Evolutionary conservation across 1,284 basidiomycete genomes (phyloP), one percentile per base, ranked within the genome.

Genomic region (Golubevia sp.): DNA sequence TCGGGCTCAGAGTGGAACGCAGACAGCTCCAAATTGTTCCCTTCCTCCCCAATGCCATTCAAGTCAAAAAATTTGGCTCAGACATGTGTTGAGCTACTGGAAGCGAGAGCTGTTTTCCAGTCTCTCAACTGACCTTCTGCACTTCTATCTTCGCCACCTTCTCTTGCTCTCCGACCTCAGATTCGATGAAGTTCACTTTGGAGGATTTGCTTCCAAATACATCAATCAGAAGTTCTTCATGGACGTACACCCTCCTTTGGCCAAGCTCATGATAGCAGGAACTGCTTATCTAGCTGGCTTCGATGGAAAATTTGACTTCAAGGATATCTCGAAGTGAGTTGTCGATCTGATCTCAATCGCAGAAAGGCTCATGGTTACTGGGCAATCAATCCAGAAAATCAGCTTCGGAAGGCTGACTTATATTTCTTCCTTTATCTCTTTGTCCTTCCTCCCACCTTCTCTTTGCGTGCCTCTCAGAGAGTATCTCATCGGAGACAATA

Each of bases 231-330:
- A 89, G 58, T 96, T 94, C 86, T 93, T 85, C 89, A 88, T 99
- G 84, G 97, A 99, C 80, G 96, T 99, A 0, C 96, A 99, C 82
- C 96, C 97, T 0, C 97, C 97, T 1, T 87, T 99, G 4, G 96
- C 95, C 30, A 99, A 99, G 83, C 88, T 99, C 23, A 87, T 99
- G 63, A 94, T 99, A 76, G 96, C 96, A 0, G 87, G 97, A 25
- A 91, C 92, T 5, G 94, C 89, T 0, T 96, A 91, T 80, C 65
- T 97, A 3, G 91, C 89, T 58, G 92, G 97, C n/a, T 99, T 93
- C 77, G 88, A 96, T 71, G 97, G 96, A 1, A 87, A 92, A 55
- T 97, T 97, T 83, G 94, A 97, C 84, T 99, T 99, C 85, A 93
- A 95, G 84, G 93, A 97, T 67, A 98, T 99, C 73, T 94, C 90